Evolutionary conservation across 2,329 filamentous ascomycete genomes (phyloP).

Genomic region (Thielaviopsis populi): DNA sequence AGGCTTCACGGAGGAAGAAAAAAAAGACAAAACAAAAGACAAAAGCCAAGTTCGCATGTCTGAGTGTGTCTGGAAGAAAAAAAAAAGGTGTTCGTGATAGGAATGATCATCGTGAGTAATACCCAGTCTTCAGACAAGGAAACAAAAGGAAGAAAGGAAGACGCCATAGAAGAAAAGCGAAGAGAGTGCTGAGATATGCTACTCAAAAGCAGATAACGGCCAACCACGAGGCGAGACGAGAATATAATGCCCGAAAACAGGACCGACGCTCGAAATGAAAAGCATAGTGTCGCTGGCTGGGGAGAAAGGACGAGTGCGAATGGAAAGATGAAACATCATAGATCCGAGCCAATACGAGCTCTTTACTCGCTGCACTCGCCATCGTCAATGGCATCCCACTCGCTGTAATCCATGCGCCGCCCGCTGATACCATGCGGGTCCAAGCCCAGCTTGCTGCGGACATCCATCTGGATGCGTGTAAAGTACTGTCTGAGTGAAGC

Average conservation of each 20-base stretch:
- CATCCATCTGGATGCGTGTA: conserved; percentile 68
- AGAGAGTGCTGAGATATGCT: background rate
- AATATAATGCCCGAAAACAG: background rate
- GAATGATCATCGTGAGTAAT: background rate
- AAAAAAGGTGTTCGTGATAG: background rate
- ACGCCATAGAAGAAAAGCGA: background rate
- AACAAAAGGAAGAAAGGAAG: background rate
- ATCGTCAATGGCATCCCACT: conserved; percentile 15
- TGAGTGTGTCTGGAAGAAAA: too few relatives aligned
- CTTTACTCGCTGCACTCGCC: conserved; percentile 15
- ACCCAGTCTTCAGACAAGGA: background rate
- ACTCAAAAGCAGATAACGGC: background rate
- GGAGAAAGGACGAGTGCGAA: background rate
- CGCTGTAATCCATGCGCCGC: conserved; percentile 9
- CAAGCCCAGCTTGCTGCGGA: conserved; percentile 40
- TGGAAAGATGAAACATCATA: background rate
- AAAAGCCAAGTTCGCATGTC: background rate
- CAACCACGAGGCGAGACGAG: background rate
- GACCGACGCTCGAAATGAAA: background rate
- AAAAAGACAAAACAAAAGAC: background rate
- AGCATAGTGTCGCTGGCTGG: background rate
- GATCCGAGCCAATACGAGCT: background rate
- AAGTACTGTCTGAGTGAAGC: conserved; percentile 71
- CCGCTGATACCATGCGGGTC: conserved; percentile 22
- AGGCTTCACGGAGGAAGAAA: background rate